Percentiles rank a stretch among this genome's conserved stretches.
Conservation (phyloP, 2,329 filamentous ascomycete species). For the Albifimbria verrucaria region DNA sequence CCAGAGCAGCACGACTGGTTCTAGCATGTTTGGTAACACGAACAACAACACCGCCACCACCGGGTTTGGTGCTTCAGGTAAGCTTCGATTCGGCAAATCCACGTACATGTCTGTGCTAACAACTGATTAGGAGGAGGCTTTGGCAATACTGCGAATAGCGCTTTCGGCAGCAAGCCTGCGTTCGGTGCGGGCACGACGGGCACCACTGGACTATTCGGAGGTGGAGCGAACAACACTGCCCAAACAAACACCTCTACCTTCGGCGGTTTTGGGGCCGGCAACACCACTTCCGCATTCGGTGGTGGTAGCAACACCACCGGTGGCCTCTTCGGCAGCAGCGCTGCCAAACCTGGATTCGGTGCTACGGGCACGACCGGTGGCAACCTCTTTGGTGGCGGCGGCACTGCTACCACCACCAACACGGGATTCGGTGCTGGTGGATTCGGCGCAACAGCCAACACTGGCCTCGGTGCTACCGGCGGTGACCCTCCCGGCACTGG, state of each 20-base stretch:
- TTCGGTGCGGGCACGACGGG: slow-evolving; percentile 46
- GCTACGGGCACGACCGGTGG: slow-evolving; percentile 34
- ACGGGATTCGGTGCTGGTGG: slow-evolving; percentile 30
- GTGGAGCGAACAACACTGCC: slow-evolving; percentile 31
- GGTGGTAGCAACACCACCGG: slow-evolving; percentile 32
- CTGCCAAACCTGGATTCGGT: slow-evolving; percentile 48
- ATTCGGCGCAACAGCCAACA: slow-evolving; percentile 44
- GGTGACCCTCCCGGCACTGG: slow-evolving; percentile 68
- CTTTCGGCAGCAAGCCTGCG: slow-evolving; percentile 46
- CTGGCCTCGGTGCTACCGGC: slow-evolving; percentile 47
- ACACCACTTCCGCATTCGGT: slow-evolving; percentile 35
- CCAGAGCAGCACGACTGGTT: slow-evolving; percentile 28
- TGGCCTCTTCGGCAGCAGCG: slow-evolving; percentile 48
- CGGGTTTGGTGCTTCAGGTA: slow-evolving; percentile 27
- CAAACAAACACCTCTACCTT: slow-evolving; percentile 28
- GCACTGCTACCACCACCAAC: slow-evolving; percentile 22
- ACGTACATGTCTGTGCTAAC: neutral
- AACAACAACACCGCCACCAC: slow-evolving; percentile 19
- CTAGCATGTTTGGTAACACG: slow-evolving; percentile 45
- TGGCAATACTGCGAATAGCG: slow-evolving; percentile 30
- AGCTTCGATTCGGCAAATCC: slow-evolving; percentile 6
- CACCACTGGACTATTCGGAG: slow-evolving; percentile 44
- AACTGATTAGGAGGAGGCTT: slow-evolving; percentile 17
- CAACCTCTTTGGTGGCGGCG: slow-evolving; percentile 45
- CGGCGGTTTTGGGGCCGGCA: slow-evolving; percentile 37